Evolutionary conservation across 306 rosid species (phyloP), one percentile per base, ranked within the genome.

Genomic region (Arachis hypogaea): DNA sequence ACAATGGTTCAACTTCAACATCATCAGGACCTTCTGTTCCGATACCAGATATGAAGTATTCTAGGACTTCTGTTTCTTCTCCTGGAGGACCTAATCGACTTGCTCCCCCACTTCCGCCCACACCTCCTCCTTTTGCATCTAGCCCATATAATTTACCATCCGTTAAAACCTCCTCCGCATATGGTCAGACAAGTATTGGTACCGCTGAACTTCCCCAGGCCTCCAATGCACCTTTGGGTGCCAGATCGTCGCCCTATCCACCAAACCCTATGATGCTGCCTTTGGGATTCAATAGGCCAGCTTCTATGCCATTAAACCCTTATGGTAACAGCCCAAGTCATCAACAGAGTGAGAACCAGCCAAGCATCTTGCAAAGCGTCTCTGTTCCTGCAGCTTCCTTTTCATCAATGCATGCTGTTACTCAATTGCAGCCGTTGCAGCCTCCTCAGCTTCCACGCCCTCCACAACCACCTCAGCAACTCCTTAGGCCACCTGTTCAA

Each of bases 381-480:
- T 67, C 96, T 16, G 42, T 76, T 11, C 84, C 96, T 62, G 86
- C 81, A 62, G 75, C 88, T 44, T 83, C 97, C 64, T 66, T 85
- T 77, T 96, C 85, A 75, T 78, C 92, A 30, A 70, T 94, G 65
- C 96, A 92, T 85, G 79, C 92, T 61, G 81, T 87, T 44, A 62
- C 86, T 73, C 98, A 90, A 84, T 77, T 92, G 93, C 99, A 88
- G 88, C 99, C 98, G 44, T 79, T 95, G 82, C 98, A 95, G 82
- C 97, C 98, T 44, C 99, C 99, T 51, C 99, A 95, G 90, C 87
- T 89, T 83, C 88, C 95, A 55, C 96, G 97, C 8, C 98, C 95
- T 68, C 95, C 96, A 2, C 97, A 89, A 69, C 97, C 96, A n/a
- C 93, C 99, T 43, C 97, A 94, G 80, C 97, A 94, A 78, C 93